Percentiles rank a stretch among this genome's conserved stretches.
Evolutionary conservation across 495 filamentous ascomycete genomes (phyloP).

Genomic region (Venustampulla echinocandica): DNA sequence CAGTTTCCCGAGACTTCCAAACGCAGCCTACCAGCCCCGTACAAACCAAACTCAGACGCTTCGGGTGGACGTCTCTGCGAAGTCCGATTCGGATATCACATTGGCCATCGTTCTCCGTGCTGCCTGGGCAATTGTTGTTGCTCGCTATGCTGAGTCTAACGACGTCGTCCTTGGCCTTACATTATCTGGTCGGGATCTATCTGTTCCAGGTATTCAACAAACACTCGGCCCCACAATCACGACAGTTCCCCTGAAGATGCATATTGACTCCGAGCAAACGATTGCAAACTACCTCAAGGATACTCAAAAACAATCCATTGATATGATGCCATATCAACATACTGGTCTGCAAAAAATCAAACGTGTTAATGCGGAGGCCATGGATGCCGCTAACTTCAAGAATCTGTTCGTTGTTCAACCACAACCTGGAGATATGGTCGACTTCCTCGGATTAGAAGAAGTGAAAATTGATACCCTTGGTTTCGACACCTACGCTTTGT

Average conservation of each 20-base stretch:
- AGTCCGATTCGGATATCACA: background rate
- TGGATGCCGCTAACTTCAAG: constrained; percentile 55
- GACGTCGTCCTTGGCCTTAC: constrained; percentile 51
- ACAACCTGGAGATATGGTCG: background rate
- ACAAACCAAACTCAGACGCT: background rate
- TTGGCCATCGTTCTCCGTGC: constrained; percentile 21
- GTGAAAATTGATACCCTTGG: constrained; percentile 13
- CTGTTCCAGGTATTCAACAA: constrained; percentile 40
- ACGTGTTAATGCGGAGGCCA: constrained; percentile 50
- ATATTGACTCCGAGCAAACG: constrained; percentile 30
- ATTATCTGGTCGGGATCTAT: constrained; percentile 45
- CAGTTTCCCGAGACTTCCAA: background rate
- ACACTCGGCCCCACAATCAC: constrained; percentile 54
- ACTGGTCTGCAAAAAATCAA: constrained; percentile 63
- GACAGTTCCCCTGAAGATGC: constrained; percentile 52
- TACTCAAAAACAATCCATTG: constrained; percentile 44
- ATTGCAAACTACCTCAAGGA: constrained; percentile 25
- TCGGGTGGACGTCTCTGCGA: background rate
- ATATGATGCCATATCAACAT: constrained; percentile 53
- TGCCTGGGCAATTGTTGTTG: background rate
- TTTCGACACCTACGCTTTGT: constrained; percentile 59
- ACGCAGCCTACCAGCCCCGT: background rate
- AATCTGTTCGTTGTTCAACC: constrained; percentile 28
- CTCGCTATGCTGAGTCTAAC: background rate
- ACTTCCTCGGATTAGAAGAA: constrained; percentile 29